Base-by-base conservation (phyloP, 495 filamentous ascomycete genomes). In the Astrocystis sublimbata region DNA sequence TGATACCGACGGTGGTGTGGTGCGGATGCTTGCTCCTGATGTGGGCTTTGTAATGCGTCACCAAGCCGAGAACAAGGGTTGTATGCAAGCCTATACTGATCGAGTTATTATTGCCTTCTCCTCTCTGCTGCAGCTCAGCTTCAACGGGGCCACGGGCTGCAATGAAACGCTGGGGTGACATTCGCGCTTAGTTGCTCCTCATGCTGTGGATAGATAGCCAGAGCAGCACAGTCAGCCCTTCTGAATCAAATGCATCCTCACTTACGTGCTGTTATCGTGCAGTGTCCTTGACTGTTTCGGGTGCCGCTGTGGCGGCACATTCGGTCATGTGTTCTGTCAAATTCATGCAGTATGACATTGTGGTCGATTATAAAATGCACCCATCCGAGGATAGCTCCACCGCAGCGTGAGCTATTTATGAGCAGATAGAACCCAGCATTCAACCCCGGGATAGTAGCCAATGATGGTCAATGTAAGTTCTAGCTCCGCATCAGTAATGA, bases 81-180 rank as follows among this genome's bases (percentile, higher is more conserved):
- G 31, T 30, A 15, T 41, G 43, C 57, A 40, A 40, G 21, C 17
- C 24, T 26, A 23, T 56, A 56, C 36, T 36, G 21, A 26, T 56
- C 23, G 24, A 42, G 49, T n/a, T 52, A 56, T n/a, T 28, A 36
- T 38, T 58, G 41, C 21, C 8, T 45, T 13, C 26, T 31, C 23
- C 23, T 28, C 33, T 30, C 17, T 52, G 36, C 46, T 52, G 58
- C 42, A 46, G 35, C 42, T 62, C 50, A 62, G 50, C 51, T 56
- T 12, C 36, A 49, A 52, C 60, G 51, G 38, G 38, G 36, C 19
- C 6, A n/a, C n/a, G 19, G 26, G 40, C 50, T 62, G 60, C 60
- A 42, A 49, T 62, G 60, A 17, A 62, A 62, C 60, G 31, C 38
- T 30, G 13, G 30, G 26, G 59, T 61, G 45, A 28, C 59, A 61